Evolutionary conservation across 495 filamentous ascomycete species (phyloP), one percentile per base, ranked within the genome.

Genomic region (Xylaria sp.): DNA sequence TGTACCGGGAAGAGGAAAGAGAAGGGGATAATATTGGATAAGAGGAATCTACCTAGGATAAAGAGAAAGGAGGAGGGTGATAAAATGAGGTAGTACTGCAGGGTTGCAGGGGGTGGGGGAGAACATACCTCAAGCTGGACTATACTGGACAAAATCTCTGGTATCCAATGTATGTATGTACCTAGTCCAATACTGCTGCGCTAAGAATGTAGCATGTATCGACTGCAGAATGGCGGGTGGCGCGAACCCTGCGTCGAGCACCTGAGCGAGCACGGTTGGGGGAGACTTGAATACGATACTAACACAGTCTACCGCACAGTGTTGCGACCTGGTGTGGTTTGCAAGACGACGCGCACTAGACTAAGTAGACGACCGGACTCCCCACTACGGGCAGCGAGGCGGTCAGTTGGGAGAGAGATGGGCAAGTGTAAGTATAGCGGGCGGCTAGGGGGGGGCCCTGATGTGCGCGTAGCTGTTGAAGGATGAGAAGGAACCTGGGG

Each of bases 21-120:
- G 61, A 71, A 73, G 71, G 68, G 75, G 70, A 73, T 69, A 72
- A 77, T 58, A 67, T 64, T 66, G 71, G 68, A 53, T 73, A 75
- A 62, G 73, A 77, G 75, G 72, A 67, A 61, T 19, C 44, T 50
- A 61, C 14, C 44, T 50, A 33, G 68, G 69, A 71, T 50, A 72
- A 71, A 71, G 74, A 72, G 71, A 53, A 43, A 41, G 61, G 44
- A 69, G 71, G 72, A 73, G 74, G 76, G 72, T 72, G 71, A 72
- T 76, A 72, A 71, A 78, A 69, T 76, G 70, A 76, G 74, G 74
- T 76, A 73, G 74, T 57, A 72, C 71, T 75, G 72, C 76, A 74
- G 72, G 76, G 69, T 71, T 76, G 72, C 74, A 73, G 69, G 71
- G 48, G 65, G 59, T 66, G 73, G 63, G 70, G 63, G 67, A 64